Evolutionary conservation across 129 eudicot species (phyloP).

Genomic region (Escallonia herrerae): DNA sequence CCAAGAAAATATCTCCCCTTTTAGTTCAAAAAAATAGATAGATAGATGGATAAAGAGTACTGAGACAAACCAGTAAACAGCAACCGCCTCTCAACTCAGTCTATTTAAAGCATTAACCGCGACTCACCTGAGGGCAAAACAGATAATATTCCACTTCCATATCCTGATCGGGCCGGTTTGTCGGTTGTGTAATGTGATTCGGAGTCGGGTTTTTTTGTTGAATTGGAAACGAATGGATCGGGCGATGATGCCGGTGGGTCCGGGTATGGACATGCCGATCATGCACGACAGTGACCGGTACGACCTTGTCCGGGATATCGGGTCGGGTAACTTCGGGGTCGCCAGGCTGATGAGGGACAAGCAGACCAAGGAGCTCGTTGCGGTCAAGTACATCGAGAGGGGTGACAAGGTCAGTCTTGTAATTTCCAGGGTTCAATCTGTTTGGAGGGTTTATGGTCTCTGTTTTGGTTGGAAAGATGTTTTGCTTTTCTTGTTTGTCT

Average conservation of each 20-base stretch:
- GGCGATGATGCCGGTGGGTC: slow-evolving; percentile 22
- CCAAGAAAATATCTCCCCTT: too few species aligned
- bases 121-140: too few species aligned
- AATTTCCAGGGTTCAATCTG: neutral
- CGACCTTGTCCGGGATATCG: slow-evolving; percentile 74
- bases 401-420: slow-evolving; percentile 68
- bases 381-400: slow-evolving; percentile 84
- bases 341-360: slow-evolving; percentile 86
- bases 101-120: too few species aligned
- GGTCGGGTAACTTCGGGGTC: slow-evolving; percentile 84
- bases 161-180: neutral
- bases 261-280: slow-evolving; percentile 79
- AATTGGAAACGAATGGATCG: slow-evolving; percentile 56
- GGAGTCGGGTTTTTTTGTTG: neutral
- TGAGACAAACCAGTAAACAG: neutral
- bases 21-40: neutral
- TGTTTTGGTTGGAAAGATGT: neutral
- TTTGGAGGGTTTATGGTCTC: neutral
- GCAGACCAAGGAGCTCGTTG: slow-evolving; percentile 80
- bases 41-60: slow-evolving; percentile 3
- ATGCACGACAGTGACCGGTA: slow-evolving; percentile 90
- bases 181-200: slow-evolving; percentile 20
- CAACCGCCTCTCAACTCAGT: too few species aligned
- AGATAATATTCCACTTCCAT: neutral
- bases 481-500: slow-evolving; percentile 1